Evolutionary conservation across 768 basidiomycete genomes (phyloP).

Genomic region (Guyanaporus albipodus): DNA sequence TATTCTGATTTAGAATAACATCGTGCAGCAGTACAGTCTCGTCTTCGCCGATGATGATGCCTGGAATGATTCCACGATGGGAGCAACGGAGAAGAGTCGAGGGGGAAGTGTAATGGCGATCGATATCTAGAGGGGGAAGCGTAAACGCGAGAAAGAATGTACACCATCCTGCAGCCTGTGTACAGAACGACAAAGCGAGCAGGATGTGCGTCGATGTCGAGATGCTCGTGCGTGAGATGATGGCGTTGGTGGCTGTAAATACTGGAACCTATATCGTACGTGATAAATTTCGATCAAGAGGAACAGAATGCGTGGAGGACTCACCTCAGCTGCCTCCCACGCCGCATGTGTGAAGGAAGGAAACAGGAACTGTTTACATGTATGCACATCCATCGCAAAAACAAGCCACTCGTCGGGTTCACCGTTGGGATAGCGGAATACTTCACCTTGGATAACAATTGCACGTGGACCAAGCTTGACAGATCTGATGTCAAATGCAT

Average conservation of each 20-base stretch:
- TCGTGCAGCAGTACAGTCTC: conserved; percentile 12
- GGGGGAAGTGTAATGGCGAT: background rate
- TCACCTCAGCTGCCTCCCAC: conserved; percentile 3
- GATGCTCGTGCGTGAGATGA: background rate
- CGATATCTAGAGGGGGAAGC: conserved; percentile 2
- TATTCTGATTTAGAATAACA: conserved; percentile 2
- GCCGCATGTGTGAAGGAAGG: background rate
- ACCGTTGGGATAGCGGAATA: too few relatives aligned
- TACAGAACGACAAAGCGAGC: conserved; percentile 4
- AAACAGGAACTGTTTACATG: conserved; percentile 3
- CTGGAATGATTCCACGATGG: conserved; percentile 8
- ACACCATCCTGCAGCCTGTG: background rate
- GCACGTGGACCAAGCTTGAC: conserved; percentile 17
- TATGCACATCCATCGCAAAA: conserved; percentile 13
- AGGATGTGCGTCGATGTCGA: conserved; percentile 23
- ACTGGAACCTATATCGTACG: background rate
- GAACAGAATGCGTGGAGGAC: background rate
- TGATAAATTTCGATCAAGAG: background rate
- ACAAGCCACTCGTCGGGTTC: too few relatives aligned
- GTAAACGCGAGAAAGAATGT: conserved; percentile 13
- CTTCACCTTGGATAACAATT: conserved; percentile 3
- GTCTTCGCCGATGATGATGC: background rate
- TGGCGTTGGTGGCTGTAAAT: background rate
- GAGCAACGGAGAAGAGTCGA: conserved; percentile 4
- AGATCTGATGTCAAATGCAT: background rate